Percentiles rank a stretch among this genome's conserved stretches.
phyloP scores from a whole-genome alignment of 345 rosid genomes.

The Aurinia saxatilis region DNA sequence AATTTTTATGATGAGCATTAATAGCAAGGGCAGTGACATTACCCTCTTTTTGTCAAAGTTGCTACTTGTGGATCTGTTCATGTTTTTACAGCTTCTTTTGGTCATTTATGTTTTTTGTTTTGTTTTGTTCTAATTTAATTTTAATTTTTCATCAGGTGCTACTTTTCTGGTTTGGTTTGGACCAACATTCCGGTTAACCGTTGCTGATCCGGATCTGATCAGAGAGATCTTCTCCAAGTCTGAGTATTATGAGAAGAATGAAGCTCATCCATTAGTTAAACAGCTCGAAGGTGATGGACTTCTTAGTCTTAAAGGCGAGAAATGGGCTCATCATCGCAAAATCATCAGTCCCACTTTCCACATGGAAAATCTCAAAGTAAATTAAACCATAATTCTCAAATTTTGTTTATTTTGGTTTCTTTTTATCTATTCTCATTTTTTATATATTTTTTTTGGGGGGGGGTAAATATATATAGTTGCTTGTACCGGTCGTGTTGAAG shows the following conservation, averaged over 20 bases:
- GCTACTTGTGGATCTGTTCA: conserved; percentile 27
- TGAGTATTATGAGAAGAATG: conserved; percentile 55
- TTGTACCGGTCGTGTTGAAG: conserved; percentile 51
- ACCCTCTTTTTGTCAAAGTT: conserved; percentile 17
- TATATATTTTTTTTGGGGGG: background rate
- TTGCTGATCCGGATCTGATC: conserved; percentile 72
- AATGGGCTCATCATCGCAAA: conserved; percentile 71
- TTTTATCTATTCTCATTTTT: background rate
- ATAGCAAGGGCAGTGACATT: conserved; percentile 15
- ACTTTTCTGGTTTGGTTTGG: conserved; percentile 82
- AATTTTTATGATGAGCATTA: background rate
- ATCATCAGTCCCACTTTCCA: conserved; percentile 72
- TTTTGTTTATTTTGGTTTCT: background rate
- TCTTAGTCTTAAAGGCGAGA: conserved; percentile 58
- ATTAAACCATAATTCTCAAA: background rate
- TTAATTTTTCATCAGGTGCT: conserved; percentile 66
- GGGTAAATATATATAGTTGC: conserved; percentile 29
- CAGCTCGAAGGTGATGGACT: conserved; percentile 74
- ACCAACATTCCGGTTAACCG: conserved; percentile 61
- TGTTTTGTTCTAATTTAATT: background rate
- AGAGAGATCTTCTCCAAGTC: conserved; percentile 66
- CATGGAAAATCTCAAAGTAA: conserved; percentile 77
- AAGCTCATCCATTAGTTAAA: conserved; percentile 42
- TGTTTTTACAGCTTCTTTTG: conserved; percentile 24
- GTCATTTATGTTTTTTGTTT: too few species aligned